A percentile compares a stretch with the other conserved stretches of the same genome.
Evolutionary conservation across 2,329 filamentous ascomycete species (phyloP).

Genomic region (Arthrobotrys sinensis): DNA sequence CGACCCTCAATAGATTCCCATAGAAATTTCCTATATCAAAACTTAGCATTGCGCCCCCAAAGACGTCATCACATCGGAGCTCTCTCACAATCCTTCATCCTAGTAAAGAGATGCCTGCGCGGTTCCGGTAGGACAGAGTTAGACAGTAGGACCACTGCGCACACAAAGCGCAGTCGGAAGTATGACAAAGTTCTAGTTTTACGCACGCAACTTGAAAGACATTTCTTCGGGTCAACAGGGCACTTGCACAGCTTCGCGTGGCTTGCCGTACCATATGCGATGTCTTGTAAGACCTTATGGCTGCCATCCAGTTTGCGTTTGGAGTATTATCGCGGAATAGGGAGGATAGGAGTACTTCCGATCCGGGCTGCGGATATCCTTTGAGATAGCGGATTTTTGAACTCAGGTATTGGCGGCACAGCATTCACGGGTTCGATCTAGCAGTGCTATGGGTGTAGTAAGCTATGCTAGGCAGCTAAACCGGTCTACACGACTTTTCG

Average conservation of each 20-base stretch:
- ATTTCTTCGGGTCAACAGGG: neutral
- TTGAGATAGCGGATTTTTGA: neutral
- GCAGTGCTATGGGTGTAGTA: neutral
- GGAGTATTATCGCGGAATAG: neutral
- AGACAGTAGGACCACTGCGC: neutral
- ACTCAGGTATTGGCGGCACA: conserved; percentile 1
- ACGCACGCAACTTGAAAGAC: neutral
- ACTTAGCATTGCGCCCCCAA: neutral
- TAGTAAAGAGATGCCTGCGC: neutral
- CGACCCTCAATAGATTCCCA: neutral
- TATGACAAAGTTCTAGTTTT: neutral
- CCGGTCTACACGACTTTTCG: neutral
- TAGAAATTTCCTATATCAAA: too few species aligned
- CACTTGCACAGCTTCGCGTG: neutral
- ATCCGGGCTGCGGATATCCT: neutral
- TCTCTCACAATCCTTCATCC: neutral
- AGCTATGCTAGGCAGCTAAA: conserved; percentile 5
- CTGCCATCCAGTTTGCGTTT: neutral
- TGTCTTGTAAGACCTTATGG: neutral
- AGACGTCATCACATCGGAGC: conserved; percentile 16
- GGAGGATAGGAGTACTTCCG: too few species aligned
- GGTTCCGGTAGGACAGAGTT: neutral
- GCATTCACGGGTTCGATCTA: neutral
- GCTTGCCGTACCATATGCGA: neutral
- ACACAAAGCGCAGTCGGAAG: conserved; percentile 16